phyloP scores from a whole-genome alignment of 768 basidiomycete species.

The Coprinellus micaceus region DNA sequence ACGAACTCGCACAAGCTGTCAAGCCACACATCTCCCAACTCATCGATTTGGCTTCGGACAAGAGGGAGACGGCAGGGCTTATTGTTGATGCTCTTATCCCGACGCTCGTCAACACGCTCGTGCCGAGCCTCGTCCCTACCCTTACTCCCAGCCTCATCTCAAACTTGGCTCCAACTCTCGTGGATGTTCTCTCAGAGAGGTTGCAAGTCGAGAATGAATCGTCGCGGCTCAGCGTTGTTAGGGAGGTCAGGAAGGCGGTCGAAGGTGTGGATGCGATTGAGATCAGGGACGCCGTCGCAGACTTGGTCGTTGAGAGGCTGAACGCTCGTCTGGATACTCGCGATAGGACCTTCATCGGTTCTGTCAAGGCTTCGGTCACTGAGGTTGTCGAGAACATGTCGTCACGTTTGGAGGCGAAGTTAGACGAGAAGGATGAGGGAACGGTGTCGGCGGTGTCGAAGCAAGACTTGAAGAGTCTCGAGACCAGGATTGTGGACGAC shows the following conservation, averaged over 20 bases:
- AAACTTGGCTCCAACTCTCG: background rate
- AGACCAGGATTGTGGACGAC: background rate
- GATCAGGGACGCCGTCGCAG: slow-evolving; percentile 87
- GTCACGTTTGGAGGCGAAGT: slow-evolving; percentile 10
- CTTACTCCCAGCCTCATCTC: slow-evolving; percentile 2
- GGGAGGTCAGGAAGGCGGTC: slow-evolving; percentile 68
- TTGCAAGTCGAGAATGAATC: slow-evolving; percentile 33
- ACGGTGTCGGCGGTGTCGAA: background rate
- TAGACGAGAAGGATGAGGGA: background rate
- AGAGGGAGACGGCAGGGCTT: slow-evolving; percentile 79
- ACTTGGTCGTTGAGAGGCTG: slow-evolving; percentile 81
- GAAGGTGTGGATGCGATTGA: slow-evolving; percentile 79
- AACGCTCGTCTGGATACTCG: slow-evolving; percentile 77
- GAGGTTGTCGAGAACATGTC: slow-evolving; percentile 44
- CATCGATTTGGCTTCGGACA: slow-evolving; percentile 85
- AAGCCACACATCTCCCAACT: slow-evolving; percentile 87
- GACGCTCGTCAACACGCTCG: background rate
- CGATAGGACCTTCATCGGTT: slow-evolving; percentile 67
- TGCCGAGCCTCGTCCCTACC: background rate
- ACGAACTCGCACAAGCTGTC: slow-evolving; percentile 75
- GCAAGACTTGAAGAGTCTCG: slow-evolving; percentile 2
- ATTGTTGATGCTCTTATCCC: slow-evolving; percentile 74
- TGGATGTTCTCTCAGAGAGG: background rate
- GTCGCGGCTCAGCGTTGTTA: slow-evolving; percentile 55
- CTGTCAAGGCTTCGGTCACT: slow-evolving; percentile 49